Percentiles rank a stretch among this genome's conserved stretches.
These are phyloP conservation scores for Micractinium conductrix DNA, from an alignment of 139 green algal species.

Conservation along the genomic window DNA sequence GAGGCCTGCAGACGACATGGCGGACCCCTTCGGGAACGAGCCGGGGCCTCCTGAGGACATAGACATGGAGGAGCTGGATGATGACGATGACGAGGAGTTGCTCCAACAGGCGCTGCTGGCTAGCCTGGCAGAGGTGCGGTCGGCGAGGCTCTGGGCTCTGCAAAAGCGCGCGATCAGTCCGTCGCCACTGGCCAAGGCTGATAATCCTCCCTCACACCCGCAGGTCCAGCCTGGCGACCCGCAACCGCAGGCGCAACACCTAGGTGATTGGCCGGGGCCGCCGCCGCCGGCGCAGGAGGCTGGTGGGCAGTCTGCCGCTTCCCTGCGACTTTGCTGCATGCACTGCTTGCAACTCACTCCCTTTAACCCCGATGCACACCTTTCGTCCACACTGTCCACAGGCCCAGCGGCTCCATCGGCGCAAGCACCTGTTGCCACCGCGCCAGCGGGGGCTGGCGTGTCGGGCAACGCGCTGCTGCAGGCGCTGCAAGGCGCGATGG, in stretches of 20 bases:
- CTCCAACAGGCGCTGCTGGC: slow-evolving; percentile 16
- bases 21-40: background rate
- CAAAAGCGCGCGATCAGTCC: background rate
- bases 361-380: too few relatives aligned
- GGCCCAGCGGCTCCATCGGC: background rate
- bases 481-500: slow-evolving; percentile 4
- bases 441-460: background rate
- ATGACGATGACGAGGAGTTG: slow-evolving; percentile 4
- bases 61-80: background rate
- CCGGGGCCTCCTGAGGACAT: background rate
- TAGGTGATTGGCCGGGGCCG: background rate
- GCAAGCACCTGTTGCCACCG: background rate
- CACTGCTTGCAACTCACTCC: too few relatives aligned
- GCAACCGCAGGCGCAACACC: background rate
- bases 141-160: too few relatives aligned
- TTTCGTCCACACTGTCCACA: too few relatives aligned
- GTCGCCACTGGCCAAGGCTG: background rate
- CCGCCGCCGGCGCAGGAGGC: background rate
- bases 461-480: slow-evolving; percentile 3
- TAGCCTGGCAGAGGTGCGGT: background rate
- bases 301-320: background rate
- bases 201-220: background rate
- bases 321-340: slow-evolving; percentile 3
- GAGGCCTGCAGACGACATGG: background rate
- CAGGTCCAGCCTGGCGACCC: background rate